Conservation (phyloP, 108 stramenopile genomes). For the Fragilaria crotonensis region DNA sequence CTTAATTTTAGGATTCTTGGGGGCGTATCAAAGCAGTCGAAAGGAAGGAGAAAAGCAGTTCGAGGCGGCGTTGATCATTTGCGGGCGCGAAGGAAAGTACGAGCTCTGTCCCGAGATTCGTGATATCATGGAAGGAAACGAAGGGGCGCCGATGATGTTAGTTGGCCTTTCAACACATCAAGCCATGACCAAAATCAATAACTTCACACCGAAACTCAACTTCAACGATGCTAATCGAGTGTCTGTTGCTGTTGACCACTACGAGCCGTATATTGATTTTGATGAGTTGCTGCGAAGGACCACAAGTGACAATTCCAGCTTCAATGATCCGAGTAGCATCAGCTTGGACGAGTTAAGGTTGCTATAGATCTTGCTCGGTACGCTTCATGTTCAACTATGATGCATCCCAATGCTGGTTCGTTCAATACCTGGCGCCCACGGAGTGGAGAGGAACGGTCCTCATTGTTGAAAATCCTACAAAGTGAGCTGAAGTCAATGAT, state of each 20-base stretch:
- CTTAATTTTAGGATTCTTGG: conserved; percentile 88
- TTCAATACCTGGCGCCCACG: no score
- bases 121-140: conserved; percentile 65
- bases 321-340: conserved; percentile 2
- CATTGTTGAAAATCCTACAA: no score
- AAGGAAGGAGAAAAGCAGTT: conserved; percentile 35
- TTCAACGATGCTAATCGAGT: conserved; percentile 63
- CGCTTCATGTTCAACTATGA: no score
- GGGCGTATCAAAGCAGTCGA: conserved; percentile 58
- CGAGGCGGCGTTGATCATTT: conserved; percentile 77
- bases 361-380: no score
- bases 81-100: conserved; percentile 72
- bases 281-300: conserved; percentile 56
- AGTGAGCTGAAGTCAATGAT: no score
- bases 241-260: conserved; percentile 64
- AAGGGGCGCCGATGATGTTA: conserved; percentile 66
- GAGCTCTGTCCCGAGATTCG: conserved; percentile 40
- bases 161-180: conserved; percentile 53
- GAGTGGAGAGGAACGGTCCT: no score
- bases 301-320: conserved; percentile 6
- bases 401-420: no score
- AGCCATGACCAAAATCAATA: conserved; percentile 58
- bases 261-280: conserved; percentile 87
- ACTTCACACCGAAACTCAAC: conserved; percentile 80
- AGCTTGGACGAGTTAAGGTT: not conserved